A percentile compares a stretch with the other conserved stretches of the same genome.
phyloP scores from a whole-genome alignment of 805 yeast genomes.

The Huiozyma sinensis region DNA sequence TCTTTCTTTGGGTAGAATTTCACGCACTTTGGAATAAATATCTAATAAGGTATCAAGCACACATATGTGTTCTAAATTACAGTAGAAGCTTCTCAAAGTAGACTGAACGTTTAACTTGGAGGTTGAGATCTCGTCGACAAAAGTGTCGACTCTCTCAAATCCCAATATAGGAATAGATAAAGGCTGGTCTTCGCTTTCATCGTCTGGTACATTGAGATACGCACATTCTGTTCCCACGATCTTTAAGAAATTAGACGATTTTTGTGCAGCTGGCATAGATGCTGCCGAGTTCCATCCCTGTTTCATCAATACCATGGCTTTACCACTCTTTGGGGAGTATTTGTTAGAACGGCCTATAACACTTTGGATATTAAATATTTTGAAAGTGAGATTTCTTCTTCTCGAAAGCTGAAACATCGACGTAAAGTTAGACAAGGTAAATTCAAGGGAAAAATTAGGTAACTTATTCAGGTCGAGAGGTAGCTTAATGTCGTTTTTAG shows the following conservation, averaged over 20 bases:
- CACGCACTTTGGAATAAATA: conserved; percentile 2
- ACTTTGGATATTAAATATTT: conserved; percentile 15
- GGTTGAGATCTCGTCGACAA: conserved; percentile 11
- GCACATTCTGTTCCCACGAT: conserved; percentile 15
- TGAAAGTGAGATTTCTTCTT: conserved; percentile 13
- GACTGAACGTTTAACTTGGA: conserved; percentile 10
- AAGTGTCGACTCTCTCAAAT: conserved; percentile 23
- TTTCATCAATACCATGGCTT: neutral
- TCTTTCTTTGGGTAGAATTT: neutral
- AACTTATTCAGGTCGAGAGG: conserved; percentile 2
- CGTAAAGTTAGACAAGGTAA: conserved; percentile 18
- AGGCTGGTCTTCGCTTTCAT: conserved; percentile 4
- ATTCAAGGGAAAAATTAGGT: conserved; percentile 18
- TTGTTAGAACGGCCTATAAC: conserved; percentile 7
- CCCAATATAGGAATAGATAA: conserved; percentile 18
- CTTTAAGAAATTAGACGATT: conserved; percentile 16
- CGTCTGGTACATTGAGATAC: conserved; percentile 9
- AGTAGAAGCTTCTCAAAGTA: conserved; percentile 21
- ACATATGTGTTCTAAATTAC: conserved; percentile 15
- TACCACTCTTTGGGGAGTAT: conserved; percentile 1
- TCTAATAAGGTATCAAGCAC: conserved; percentile 12
- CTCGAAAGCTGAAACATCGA: conserved; percentile 15
- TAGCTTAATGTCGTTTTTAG: neutral
- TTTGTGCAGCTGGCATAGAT: conserved; percentile 1
- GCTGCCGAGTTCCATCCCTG: neutral